Evolutionary conservation across 345 rosid species (phyloP).

Genomic region (Trapa incisa): DNA sequence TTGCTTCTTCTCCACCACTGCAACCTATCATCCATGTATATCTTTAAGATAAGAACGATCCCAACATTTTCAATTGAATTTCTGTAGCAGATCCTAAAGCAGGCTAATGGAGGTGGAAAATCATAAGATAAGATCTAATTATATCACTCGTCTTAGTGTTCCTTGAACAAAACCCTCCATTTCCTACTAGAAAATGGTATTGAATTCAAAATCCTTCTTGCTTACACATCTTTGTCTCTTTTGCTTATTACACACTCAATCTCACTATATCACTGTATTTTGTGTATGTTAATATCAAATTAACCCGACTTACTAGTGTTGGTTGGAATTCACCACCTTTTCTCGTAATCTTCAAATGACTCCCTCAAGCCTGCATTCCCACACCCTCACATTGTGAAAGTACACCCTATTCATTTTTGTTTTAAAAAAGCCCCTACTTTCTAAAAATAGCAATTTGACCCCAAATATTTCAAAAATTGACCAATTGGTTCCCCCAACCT

Average conservation of each 20-base stretch:
- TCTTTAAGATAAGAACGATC: too few relatives aligned
- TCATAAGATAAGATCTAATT: slow-evolving; percentile 6
- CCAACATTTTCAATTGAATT: background rate
- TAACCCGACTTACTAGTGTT: slow-evolving; percentile 42
- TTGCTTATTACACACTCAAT: too few relatives aligned
- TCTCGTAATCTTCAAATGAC: slow-evolving; percentile 73
- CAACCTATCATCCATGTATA: too few relatives aligned
- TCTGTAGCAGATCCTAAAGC: background rate
- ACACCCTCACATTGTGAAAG: slow-evolving; percentile 59
- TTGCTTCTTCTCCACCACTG: too few relatives aligned
- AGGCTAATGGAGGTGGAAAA: background rate
- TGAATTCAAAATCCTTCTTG: background rate
- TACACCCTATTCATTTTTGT: too few relatives aligned
- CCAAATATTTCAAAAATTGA: too few relatives aligned
- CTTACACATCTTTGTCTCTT: too few relatives aligned
- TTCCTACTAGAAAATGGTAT: too few relatives aligned
- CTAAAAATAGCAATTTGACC: too few relatives aligned
- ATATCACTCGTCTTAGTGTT: background rate
- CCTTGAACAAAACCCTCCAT: slow-evolving; percentile 21
- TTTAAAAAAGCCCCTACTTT: too few relatives aligned
- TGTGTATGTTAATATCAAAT: slow-evolving; percentile 1
- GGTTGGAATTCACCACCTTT: slow-evolving; percentile 92
- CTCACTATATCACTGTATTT: slow-evolving; percentile 12
- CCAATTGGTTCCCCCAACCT: too few relatives aligned
- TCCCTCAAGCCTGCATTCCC: slow-evolving; percentile 99